Evolutionary conservation across 352 stramenopile species (phyloP), one percentile per base, ranked within the genome.

Genomic region (Phytophthora citrophthora): DNA sequence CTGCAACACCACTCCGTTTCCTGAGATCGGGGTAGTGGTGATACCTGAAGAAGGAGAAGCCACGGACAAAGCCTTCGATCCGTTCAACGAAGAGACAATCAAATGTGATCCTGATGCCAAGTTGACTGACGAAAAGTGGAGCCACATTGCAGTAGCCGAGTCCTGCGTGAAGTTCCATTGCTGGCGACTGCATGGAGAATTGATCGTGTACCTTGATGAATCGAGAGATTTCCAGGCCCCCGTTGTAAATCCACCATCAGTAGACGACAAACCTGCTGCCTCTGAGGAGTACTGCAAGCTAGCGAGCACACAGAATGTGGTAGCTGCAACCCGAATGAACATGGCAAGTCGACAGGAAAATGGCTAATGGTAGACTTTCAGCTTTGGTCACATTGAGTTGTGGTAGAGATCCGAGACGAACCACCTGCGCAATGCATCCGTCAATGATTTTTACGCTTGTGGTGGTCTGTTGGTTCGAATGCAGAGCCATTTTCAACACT

Each of bases 111-210:
- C 78, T 0, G 70, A 27, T 55, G 63, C 61, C 7, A 70, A 40
- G 18, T 61, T 13, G 5, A 85, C 67, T 5, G 62, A 53, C 2
- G 64, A 68, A 58, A 88, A 85, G 24, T 70, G 48, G 12, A 88
- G 67, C 68, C 67, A 80, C 27, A 85, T 64, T 8, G 76, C 68
- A 16, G 47, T 72, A 10, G 71, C 73, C 45, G 70, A 74, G 49
- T 77, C 68, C 48, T 87, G 73, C 46, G 55, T 83, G 61, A 87
- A 69, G 39, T 65, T 83, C 75, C 78, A 87, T 45, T 55, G 66
- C 56, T 87, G 78, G 16, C 53, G 63, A 34, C 72, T 51, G 39
- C 78, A 87, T 24, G 65, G 16, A 1, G 75, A 61, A 3, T 63
- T 26, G 60, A 87, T 83, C n/a, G 45, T 53, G 52, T 81, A 87